phyloP scores from a whole-genome alignment of 768 basidiomycete species.

The Podaxis sp. region DNA sequence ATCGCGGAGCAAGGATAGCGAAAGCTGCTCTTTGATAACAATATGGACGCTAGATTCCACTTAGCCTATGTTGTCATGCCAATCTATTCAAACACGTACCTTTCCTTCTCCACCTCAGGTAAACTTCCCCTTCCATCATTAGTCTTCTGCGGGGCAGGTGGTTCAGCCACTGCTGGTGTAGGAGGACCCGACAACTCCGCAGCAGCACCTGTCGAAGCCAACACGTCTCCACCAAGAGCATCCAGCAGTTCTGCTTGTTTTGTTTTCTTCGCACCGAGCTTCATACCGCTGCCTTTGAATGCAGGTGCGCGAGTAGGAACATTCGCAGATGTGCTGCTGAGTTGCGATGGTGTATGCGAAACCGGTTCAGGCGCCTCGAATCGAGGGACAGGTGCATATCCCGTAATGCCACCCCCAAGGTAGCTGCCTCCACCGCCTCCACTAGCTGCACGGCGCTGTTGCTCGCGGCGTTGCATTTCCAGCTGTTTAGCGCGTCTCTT shows the following conservation, averaged over 20 bases:
- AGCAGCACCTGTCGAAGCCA: conserved; percentile 45
- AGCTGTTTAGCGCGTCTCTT: conserved; percentile 97
- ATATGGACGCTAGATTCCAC: conserved; percentile 70
- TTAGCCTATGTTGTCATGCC: not conserved
- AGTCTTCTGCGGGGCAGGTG: conserved; percentile 46
- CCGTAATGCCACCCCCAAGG: conserved; percentile 65
- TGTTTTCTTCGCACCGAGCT: conserved; percentile 89
- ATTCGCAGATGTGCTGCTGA: conserved; percentile 40
- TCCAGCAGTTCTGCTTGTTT: conserved; percentile 87
- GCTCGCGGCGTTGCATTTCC: conserved; percentile 96
- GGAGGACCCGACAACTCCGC: conserved; percentile 47
- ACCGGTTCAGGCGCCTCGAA: conserved; percentile 64
- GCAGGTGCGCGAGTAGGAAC: conserved; percentile 65
- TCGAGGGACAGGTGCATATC: conserved; percentile 72
- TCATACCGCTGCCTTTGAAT: conserved; percentile 97
- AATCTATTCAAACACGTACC: conserved; percentile 41
- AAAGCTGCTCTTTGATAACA: conserved; percentile 79
- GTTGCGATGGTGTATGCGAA: conserved; percentile 36
- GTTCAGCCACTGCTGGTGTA: conserved; percentile 44
- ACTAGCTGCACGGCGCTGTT: conserved; percentile 71
- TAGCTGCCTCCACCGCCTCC: conserved; percentile 53
- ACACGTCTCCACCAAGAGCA: conserved; percentile 78
- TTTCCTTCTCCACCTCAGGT: conserved; percentile 74
- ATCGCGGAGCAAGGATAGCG: conserved; percentile 80
- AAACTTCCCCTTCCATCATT: conserved; percentile 55